Conservation (phyloP, 805 yeast genomes). For the Komagataella kurtzmanii region DNA sequence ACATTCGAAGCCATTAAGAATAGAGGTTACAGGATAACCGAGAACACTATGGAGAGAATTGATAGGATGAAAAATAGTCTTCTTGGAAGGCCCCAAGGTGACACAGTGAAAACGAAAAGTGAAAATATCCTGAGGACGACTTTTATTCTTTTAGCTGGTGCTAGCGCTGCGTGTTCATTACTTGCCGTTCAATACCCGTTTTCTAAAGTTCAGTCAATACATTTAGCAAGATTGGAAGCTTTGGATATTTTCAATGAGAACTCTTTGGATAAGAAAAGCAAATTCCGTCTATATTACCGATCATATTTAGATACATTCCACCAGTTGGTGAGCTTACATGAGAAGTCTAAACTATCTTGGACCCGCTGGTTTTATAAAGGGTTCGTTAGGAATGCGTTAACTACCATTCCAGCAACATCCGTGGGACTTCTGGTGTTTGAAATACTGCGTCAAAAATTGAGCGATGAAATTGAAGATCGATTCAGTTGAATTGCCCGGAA, state of each 20-base stretch:
- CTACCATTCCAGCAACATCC: slow-evolving; percentile 80
- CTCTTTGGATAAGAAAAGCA: slow-evolving; percentile 11
- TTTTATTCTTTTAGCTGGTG: slow-evolving; percentile 73
- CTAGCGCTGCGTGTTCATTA: slow-evolving; percentile 68
- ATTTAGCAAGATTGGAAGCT: slow-evolving; percentile 68
- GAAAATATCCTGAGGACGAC: slow-evolving; percentile 28
- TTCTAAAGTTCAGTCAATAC: slow-evolving; percentile 65
- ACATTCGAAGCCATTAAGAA: slow-evolving; percentile 73
- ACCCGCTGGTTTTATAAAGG: slow-evolving; percentile 67
- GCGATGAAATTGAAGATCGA: slow-evolving; percentile 11
- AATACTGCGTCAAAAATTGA: slow-evolving; percentile 42
- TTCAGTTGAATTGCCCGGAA: background rate
- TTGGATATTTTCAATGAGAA: slow-evolving; percentile 46
- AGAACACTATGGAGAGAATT: slow-evolving; percentile 28
- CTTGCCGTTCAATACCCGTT: slow-evolving; percentile 78
- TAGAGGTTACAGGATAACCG: slow-evolving; percentile 38
- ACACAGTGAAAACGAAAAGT: background rate
- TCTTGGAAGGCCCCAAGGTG: slow-evolving; percentile 4
- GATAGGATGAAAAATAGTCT: slow-evolving; percentile 19
- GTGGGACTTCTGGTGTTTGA: slow-evolving; percentile 79
- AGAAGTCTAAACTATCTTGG: slow-evolving; percentile 44
- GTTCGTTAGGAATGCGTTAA: slow-evolving; percentile 53
- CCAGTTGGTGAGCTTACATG: slow-evolving; percentile 40
- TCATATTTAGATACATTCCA: slow-evolving; percentile 67
- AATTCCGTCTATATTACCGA: slow-evolving; percentile 45